Conservation (phyloP, 2,329 filamentous ascomycete genomes). For the Sporothrix globosa region DNA sequence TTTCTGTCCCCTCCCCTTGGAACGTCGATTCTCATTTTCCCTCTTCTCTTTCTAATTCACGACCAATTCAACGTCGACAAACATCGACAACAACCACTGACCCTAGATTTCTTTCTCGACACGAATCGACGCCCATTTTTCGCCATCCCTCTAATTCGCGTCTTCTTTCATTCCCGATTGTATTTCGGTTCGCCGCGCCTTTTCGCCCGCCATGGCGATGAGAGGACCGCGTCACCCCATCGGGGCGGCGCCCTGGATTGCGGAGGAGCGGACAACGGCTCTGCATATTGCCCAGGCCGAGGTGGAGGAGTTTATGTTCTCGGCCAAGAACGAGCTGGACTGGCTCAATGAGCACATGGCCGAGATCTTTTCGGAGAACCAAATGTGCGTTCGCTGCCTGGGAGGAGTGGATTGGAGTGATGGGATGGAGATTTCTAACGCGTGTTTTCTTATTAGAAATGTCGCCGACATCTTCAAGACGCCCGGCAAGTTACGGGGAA, state of each 20-base stretch:
- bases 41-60: slow-evolving; percentile 1
- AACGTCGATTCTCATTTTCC: background rate
- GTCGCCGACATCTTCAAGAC: slow-evolving; percentile 96
- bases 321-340: slow-evolving; percentile 89
- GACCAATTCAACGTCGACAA: slow-evolving; percentile 10
- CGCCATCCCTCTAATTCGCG: background rate
- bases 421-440: background rate
- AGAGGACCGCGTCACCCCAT: slow-evolving; percentile 66
- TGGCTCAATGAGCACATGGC: slow-evolving; percentile 99
- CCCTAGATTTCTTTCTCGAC: background rate
- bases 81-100: background rate
- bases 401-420: background rate
- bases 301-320: slow-evolving; percentile 89
- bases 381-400: slow-evolving; percentile 68
- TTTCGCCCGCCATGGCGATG: slow-evolving; percentile 47
- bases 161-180: background rate
- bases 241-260: slow-evolving; percentile 83
- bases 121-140: slow-evolving; percentile 18
- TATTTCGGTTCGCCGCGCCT: slow-evolving; percentile 22
- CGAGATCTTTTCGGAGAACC: slow-evolving; percentile 84
- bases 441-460: slow-evolving; percentile 61
- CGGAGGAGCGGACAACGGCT: slow-evolving; percentile 79
- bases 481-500: slow-evolving; percentile 78
- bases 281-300: slow-evolving; percentile 76
- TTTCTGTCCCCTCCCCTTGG: slow-evolving; percentile 3